Evolutionary conservation across 108 stramenopile genomes (phyloP), one percentile per base, ranked within the genome.

Genomic region (Cyclotella kingstonii): DNA sequence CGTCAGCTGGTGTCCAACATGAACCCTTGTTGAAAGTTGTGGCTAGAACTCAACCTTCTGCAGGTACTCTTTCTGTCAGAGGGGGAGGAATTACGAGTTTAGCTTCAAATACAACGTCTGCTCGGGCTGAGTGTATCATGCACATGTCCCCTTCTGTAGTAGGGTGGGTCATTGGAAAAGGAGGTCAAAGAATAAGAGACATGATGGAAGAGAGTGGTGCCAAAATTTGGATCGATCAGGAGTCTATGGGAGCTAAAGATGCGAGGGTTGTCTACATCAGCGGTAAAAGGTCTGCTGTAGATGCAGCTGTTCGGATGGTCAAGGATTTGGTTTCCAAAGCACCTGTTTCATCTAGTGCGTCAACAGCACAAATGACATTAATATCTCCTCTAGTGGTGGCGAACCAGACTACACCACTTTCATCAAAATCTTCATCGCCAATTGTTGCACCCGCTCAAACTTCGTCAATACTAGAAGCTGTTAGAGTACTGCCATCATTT

Each of bases 171-270:
- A 95, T 95, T 64, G 94, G 94, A 2, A 90, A 87, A 67, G 89
- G 88, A 30, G 94, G 94, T 10, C 81, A 80, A 55, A 66, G 90
- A 21, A 91, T 95, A 38, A 78, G 94, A 18, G 94, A 92, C 67
- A 60, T 95, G 58, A 95, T 95, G 94, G 89, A 92, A 71, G 87
- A 88, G 49, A 87, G 84, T 68, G 89, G 87, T 22, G 87, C 90
- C 5, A 90, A 90, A 63, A 73, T 95, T 28, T 95, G 94, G 94
- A 92, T 95, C 61, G 94, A 95, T 60, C 93, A 95, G 69, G 94
- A 91, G 47, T 83, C 76, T 22, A 80, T 90, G 78, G 81, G 69
- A 23, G 68, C 76, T 33, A 74, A 82, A 21, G 85, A 90, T 60
- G 56, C 78, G 7, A 79, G 94, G 10, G 82, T 87, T 63, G 90